A percentile compares a stretch with the other conserved stretches of the same genome.
Conservation (phyloP, 2,329 filamentous ascomycete genomes). For the Curvularia sp. region DNA sequence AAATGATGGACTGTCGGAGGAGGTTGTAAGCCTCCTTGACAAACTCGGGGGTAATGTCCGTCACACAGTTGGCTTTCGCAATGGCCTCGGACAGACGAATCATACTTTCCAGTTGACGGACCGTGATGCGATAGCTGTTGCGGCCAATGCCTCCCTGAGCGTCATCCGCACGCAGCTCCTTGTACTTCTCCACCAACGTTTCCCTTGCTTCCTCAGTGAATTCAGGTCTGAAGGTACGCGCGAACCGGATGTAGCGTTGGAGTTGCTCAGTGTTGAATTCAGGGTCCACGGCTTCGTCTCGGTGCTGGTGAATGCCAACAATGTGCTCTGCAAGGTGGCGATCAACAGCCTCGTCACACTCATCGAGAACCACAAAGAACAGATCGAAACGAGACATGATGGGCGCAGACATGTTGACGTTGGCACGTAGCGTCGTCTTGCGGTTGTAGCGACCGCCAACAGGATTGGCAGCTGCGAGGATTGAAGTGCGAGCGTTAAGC, state of each 20-base stretch:
- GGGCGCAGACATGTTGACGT: conserved; percentile 98
- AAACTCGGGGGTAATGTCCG: conserved; percentile 83
- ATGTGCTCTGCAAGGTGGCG: conserved; percentile 93
- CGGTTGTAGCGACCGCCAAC: conserved; percentile 97
- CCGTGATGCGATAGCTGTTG: conserved; percentile 97
- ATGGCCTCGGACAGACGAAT: conserved; percentile 98
- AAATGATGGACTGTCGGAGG: conserved; percentile 92
- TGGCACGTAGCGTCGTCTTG: conserved; percentile 88
- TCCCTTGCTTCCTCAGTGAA: conserved; percentile 88
- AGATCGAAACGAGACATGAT: conserved; percentile 99
- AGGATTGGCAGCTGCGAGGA: conserved; percentile 94
- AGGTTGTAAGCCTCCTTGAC: conserved; percentile 92
- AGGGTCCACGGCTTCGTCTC: conserved; percentile 88
- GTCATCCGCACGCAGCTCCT: conserved; percentile 91
- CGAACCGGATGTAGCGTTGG: conserved; percentile 96
- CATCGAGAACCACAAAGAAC: conserved; percentile 97
- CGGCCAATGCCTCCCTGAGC: conserved; percentile 91
- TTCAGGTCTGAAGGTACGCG: conserved; percentile 89
- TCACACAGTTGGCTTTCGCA: conserved; percentile 94
- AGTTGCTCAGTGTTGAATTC: conserved; percentile 96
- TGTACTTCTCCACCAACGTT: conserved; percentile 89
- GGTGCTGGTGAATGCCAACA: conserved; percentile 88
- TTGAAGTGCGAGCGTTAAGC: conserved; percentile 91
- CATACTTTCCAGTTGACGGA: conserved; percentile 93
- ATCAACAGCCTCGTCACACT: conserved; percentile 92